Evolutionary conservation across 768 basidiomycete species (phyloP), one percentile per base, ranked within the genome.

Genomic region (Boletus patriciae): DNA sequence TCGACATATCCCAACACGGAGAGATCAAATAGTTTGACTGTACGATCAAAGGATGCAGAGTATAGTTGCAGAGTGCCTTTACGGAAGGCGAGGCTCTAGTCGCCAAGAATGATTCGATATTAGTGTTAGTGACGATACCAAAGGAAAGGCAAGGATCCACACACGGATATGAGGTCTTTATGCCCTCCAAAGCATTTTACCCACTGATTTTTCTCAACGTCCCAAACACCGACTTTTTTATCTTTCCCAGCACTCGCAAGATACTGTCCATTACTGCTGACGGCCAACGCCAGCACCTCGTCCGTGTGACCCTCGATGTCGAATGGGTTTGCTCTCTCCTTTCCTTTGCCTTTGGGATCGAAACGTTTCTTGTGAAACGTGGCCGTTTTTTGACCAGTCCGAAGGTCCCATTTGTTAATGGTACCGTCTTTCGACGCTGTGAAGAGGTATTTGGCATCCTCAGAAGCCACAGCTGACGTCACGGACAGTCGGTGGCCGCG

Each of bases 1-100:
- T 99, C 96, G 54, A 98, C 88, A 66, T 94, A 94, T 11, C 92
- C 94, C 80, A 96, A 83, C 6, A 92, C 90, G 58, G 76, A 81
- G 45, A 82, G 75, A 69, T 90, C 95, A 72, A 89, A 96, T 3
- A 98, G 78, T 71, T 96, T 96, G 54, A 97, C 68, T 0, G 94
- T 94, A 15, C 95, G 88, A 70, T 98, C 92, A 68, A 86, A 84
- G 18, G 92, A 89, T 38, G 82, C 84, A 18, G 87, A 82, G 73
- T 90, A 90, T 29, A 94, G 74, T 31, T 71, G 70, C 52, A 85
- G 77, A 3, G 90, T 85, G 45, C 82, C 84, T 73, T 90, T 91
- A 18, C 91, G 83, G 68, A 95, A 94, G 1, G 85, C 78, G 38
- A 93, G 72, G 34, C 80, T 76, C 88, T 92, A 62, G 31, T 6